A percentile compares a stretch with the other conserved stretches of the same genome.
Evolutionary conservation across 1,284 basidiomycete genomes (phyloP).

Genomic region (Retiboletus flavoniger): DNA sequence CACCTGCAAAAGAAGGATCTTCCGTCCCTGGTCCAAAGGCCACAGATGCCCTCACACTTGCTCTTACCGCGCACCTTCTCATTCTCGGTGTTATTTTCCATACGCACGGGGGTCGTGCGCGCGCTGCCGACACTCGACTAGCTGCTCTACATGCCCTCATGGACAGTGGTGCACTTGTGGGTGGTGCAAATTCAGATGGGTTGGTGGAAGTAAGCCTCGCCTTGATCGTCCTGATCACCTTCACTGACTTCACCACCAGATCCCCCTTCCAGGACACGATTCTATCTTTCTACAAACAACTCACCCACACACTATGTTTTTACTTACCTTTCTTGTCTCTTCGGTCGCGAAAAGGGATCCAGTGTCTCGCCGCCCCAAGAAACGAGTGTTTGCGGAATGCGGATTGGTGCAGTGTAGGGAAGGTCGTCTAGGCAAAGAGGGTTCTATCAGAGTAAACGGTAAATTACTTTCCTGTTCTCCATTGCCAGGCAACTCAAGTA

Average conservation of each 20-base stretch:
- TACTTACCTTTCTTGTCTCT: constrained; percentile 65
- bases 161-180: constrained; percentile 54
- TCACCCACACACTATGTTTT: constrained; percentile 62
- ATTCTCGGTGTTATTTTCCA: constrained; percentile 58
- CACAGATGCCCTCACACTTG: constrained; percentile 39
- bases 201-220: constrained; percentile 45
- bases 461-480: not conserved
- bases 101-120: constrained; percentile 52
- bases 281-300: constrained; percentile 59
- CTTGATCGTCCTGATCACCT: not conserved
- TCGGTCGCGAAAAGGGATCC: constrained; percentile 66
- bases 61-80: constrained; percentile 52
- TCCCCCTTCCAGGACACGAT: constrained; percentile 36
- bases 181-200: constrained; percentile 43
- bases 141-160: constrained; percentile 59
- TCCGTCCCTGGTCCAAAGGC: constrained; percentile 19
- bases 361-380: constrained; percentile 68
- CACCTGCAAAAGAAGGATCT: not conserved
- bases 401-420: constrained; percentile 46
- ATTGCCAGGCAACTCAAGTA: not conserved
- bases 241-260: constrained; percentile 27
- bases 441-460: constrained; percentile 28
- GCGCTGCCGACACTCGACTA: constrained; percentile 47
- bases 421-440: constrained; percentile 16
- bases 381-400: constrained; percentile 64